phyloP scores from a whole-genome alignment of 2,329 filamentous ascomycete species.

The Waltergamsia citrina region DNA sequence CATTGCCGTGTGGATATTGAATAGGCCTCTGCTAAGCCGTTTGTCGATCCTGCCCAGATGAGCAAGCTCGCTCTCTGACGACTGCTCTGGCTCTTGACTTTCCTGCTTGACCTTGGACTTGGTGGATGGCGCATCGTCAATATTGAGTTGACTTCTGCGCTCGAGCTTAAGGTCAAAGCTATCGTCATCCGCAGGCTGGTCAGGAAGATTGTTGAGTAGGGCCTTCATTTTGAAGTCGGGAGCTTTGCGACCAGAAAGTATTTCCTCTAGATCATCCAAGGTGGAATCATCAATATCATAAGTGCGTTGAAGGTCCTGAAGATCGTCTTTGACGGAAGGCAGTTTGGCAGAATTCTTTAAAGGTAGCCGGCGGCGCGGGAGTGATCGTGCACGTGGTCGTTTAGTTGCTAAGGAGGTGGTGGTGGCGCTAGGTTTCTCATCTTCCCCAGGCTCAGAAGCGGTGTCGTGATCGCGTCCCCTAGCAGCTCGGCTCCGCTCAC shows the following conservation, averaged over 20 bases:
- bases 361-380: constrained; percentile 32
- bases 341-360: constrained; percentile 44
- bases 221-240: constrained; percentile 13
- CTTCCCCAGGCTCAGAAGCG: constrained; percentile 11
- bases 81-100: constrained; percentile 3
- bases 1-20: constrained; percentile 43
- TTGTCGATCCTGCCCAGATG: constrained; percentile 41
- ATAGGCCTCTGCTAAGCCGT: constrained; percentile 38
- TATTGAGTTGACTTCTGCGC: constrained; percentile 3
- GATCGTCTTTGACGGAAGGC: constrained; percentile 45
- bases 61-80: constrained; percentile 29
- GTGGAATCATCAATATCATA: constrained; percentile 51
- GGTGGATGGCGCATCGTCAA: neutral
- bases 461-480: constrained; percentile 18
- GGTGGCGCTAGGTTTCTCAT: constrained; percentile 1
- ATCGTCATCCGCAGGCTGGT: constrained; percentile 8
- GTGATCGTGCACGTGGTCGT: constrained; percentile 24
- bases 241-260: constrained; percentile 29
- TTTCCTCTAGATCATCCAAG: constrained; percentile 45
- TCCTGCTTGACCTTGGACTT: neutral
- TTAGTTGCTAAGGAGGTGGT: constrained; percentile 13
- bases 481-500: no score
- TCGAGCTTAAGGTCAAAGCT: constrained; percentile 12
- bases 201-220: constrained; percentile 14
- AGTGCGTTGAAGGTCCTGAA: constrained; percentile 39